These are phyloP conservation scores for Lophium mytilinum DNA, from an alignment of 495 filamentous ascomycete genomes.

Conservation along the genomic window DNA sequence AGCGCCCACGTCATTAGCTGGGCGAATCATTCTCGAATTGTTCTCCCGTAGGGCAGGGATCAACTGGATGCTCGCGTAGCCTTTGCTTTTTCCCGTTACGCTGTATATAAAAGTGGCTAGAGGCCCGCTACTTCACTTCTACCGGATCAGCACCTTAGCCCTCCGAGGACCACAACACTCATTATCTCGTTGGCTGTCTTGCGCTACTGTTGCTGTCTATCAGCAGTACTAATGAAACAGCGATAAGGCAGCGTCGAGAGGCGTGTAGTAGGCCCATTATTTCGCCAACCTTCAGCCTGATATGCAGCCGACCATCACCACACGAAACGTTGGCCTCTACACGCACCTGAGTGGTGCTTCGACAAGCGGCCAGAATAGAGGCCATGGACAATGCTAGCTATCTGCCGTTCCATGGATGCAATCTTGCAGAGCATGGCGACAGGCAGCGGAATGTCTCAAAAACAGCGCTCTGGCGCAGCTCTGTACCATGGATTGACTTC, in stretches of 20 bases:
- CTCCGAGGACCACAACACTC: slow-evolving; percentile 6
- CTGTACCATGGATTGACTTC: slow-evolving; percentile 14
- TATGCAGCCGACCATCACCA: slow-evolving; percentile 7
- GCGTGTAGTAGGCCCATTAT: slow-evolving; percentile 20
- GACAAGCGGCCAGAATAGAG: slow-evolving; percentile 4
- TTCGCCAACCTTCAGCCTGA: slow-evolving; percentile 24
- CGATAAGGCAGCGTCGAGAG: slow-evolving; percentile 23
- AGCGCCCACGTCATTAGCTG: slow-evolving; percentile 27
- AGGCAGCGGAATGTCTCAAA: slow-evolving; percentile 13
- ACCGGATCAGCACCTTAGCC: slow-evolving; percentile 23
- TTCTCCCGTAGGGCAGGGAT: slow-evolving; percentile 14
- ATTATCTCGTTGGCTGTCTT: not conserved
- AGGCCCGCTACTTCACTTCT: slow-evolving; percentile 18
- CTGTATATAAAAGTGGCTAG: slow-evolving; percentile 25
- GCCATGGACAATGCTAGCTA: not conserved
- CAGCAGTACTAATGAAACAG: slow-evolving; percentile 17
- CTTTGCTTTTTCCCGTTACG: slow-evolving; percentile 28
- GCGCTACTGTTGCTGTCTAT: slow-evolving; percentile 8
- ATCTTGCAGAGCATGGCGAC: slow-evolving; percentile 8
- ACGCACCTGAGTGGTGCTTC: not conserved
- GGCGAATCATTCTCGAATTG: slow-evolving; percentile 16
- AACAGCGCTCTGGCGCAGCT: slow-evolving; percentile 1
- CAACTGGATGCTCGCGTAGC: slow-evolving; percentile 21
- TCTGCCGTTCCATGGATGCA: not conserved
- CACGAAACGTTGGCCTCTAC: not conserved